A percentile compares a stretch with the other conserved stretches of the same genome.
Conservation (phyloP, 2,329 filamentous ascomycete species). For the Biscogniauxia marginata region DNA sequence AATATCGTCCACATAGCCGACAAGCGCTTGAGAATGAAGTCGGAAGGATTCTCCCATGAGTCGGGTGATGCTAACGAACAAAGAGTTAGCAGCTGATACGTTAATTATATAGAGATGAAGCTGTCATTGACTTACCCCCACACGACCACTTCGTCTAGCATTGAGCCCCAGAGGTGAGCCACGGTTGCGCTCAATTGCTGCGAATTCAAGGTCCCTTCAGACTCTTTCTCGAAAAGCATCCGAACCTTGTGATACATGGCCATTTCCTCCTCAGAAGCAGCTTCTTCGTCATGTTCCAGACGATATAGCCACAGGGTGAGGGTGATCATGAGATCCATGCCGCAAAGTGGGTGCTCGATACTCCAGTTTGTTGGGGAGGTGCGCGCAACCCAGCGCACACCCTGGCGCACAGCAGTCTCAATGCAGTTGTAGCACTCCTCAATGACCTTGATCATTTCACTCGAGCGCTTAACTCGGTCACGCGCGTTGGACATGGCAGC, state of each 20-base stretch:
- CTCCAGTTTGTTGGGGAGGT: slow-evolving; percentile 99
- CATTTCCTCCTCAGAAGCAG: slow-evolving; percentile 77
- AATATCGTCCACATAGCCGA: slow-evolving; percentile 87
- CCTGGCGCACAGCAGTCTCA: slow-evolving; percentile 90
- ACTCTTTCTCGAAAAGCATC: slow-evolving; percentile 85
- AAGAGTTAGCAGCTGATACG: slow-evolving; percentile 67
- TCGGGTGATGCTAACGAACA: slow-evolving; percentile 69
- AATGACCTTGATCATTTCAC: slow-evolving; percentile 98
- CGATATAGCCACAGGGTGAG: slow-evolving; percentile 97
- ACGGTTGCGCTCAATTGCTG: slow-evolving; percentile 89
- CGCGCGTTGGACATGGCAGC: slow-evolving; percentile 94
- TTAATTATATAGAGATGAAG: slow-evolving; percentile 67
- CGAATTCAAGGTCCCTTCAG: slow-evolving; percentile 74
- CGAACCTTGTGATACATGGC: slow-evolving; percentile 92
- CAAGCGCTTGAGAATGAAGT: slow-evolving; percentile 88
- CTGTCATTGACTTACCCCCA: slow-evolving; percentile 84
- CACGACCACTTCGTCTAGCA: slow-evolving; percentile 97
- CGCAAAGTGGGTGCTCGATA: slow-evolving; percentile 94
- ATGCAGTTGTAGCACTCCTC: slow-evolving; percentile 98
- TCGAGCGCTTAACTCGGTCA: slow-evolving; percentile 89
- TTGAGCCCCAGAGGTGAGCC: slow-evolving; percentile 92
- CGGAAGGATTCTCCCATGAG: slow-evolving; percentile 99
- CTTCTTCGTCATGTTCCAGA: slow-evolving; percentile 97
- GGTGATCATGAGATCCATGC: slow-evolving; percentile 96
- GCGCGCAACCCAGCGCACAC: slow-evolving; percentile 96